A percentile compares a stretch with the other conserved stretches of the same genome.
Evolutionary conservation across 1,284 basidiomycete species (phyloP).

Genomic region (Fistulinella cinereoalba): DNA sequence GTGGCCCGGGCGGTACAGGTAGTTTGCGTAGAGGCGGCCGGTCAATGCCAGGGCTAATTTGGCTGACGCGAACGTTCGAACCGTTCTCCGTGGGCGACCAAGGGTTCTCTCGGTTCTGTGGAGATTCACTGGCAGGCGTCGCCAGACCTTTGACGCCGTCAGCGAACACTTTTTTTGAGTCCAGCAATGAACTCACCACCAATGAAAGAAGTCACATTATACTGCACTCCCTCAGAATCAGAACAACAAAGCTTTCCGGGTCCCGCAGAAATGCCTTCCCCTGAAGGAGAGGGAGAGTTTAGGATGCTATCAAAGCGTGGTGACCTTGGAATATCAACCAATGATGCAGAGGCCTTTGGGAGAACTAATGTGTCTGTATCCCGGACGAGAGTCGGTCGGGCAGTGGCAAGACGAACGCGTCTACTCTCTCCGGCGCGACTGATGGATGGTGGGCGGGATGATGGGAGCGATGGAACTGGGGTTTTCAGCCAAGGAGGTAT

Average conservation of each 20-base stretch:
- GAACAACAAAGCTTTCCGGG: conserved; percentile 22
- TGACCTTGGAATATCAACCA: conserved; percentile 16
- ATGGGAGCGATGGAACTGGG: conserved; percentile 16
- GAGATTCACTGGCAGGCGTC: conserved; percentile 20
- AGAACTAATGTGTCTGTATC: conserved; percentile 4
- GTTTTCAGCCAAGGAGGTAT: conserved; percentile 48
- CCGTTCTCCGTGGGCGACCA: not conserved
- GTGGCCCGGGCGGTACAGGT: not conserved
- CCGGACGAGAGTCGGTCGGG: conserved; percentile 1
- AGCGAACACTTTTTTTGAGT: not conserved
- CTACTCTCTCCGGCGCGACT: conserved; percentile 23
- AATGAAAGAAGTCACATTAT: conserved; percentile 76
- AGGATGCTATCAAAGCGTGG: conserved; percentile 20
- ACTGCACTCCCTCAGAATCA: conserved; percentile 54
- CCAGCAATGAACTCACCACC: conserved; percentile 45
- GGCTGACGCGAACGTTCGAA: not conserved
- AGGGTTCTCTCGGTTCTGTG: conserved; percentile 5
- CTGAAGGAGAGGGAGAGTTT: conserved; percentile 32
- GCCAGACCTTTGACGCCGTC: conserved; percentile 32
- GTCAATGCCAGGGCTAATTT: not conserved
- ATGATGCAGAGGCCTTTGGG: conserved; percentile 6
- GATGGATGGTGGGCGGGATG: conserved; percentile 11
- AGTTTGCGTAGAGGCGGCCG: conserved; percentile 1
- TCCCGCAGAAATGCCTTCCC: conserved; percentile 26
- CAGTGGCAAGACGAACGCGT: conserved; percentile 16